Base-by-base conservation (phyloP, 176 grass and related monocot species). In the Poa annua region DNA sequence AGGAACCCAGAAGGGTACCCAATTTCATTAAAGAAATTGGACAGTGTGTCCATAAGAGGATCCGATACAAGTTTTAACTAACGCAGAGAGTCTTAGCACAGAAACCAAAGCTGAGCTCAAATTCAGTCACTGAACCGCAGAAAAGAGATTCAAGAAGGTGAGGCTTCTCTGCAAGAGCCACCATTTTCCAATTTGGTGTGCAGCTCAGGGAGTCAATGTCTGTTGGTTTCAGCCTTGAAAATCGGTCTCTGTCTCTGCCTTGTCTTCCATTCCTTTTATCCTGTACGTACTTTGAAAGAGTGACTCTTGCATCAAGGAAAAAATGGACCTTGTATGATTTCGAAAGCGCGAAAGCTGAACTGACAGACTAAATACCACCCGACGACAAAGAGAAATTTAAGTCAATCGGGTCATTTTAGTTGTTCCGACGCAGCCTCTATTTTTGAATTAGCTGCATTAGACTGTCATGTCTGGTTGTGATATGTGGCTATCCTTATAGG, bases 151-250 rank as follows among this genome's bases (percentile, higher is more conserved):
- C 4, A 22, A 68, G 8, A 35, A 36, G 47, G 50, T 17, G 33
- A 67, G 7, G 3, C 62, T 21, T 80, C 20, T 80, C 20, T 24
- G 14, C 21, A 33, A 15, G 19, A 53, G 3, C 47, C 2, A 3
- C 17, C 17, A 67, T 67, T 80, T 41, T 41, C 21, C 34, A 53
- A 35, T 67, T 69, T 29, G 62, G 25, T 34, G 47, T 51, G 29
- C 48, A 80, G 16, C 60, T 68, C 16, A 59, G 14, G 39, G 14
- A 47, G 67, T 82, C 67, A 82, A 72, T 73, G 22, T 24, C 51
- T 71, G 33, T n/a, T 20, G 17, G 24, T 82, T 82, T 59, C 52
- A n/a, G 36, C 38, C 38, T 44, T 78, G 35, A 61, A 78, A 78
- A 29, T 61, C 6, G 21, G 8, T 24, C 14, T 62, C n/a, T 78